Conservation (phyloP, 352 stramenopile genomes). For the Thalassiosira mediterranea region DNA sequence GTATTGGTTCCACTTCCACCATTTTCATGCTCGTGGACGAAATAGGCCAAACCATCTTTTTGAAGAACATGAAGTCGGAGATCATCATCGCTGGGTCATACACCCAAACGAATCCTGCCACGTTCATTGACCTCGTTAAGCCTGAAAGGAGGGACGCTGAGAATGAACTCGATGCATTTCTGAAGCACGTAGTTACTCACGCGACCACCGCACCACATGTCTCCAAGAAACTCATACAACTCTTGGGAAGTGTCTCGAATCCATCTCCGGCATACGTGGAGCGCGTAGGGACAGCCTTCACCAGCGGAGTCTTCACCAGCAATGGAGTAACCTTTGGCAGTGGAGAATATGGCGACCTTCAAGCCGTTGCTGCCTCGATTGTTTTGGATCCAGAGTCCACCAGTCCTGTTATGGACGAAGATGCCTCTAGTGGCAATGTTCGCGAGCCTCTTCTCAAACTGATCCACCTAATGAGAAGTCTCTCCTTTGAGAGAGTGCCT, state of each 20-base stretch:
- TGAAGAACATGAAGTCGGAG: constrained; percentile 53
- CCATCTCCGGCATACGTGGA: constrained; percentile 35
- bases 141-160: constrained; percentile 33
- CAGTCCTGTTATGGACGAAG: constrained; percentile 56
- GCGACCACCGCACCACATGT: constrained; percentile 1
- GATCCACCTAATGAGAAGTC: constrained; percentile 52
- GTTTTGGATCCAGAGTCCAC: constrained; percentile 68
- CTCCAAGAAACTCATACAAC: constrained; percentile 12
- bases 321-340: constrained; percentile 56
- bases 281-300: constrained; percentile 66
- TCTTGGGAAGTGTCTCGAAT: constrained; percentile 6
- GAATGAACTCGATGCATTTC: constrained; percentile 50
- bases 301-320: constrained; percentile 39
- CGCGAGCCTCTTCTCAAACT: constrained; percentile 72
- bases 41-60: constrained; percentile 46
- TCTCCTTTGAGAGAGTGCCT: constrained; percentile 9
- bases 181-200: constrained; percentile 14
- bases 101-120: constrained; percentile 19
- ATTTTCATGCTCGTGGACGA: constrained; percentile 66
- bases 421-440: constrained; percentile 58
- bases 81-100: background rate
- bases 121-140: constrained; percentile 18
- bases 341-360: constrained; percentile 66
- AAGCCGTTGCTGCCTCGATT: constrained; percentile 67
- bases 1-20: constrained; percentile 39